These are phyloP conservation scores for Rhizopogon rudus DNA, from an alignment of 768 basidiomycete species.

Conservation along the genomic window DNA sequence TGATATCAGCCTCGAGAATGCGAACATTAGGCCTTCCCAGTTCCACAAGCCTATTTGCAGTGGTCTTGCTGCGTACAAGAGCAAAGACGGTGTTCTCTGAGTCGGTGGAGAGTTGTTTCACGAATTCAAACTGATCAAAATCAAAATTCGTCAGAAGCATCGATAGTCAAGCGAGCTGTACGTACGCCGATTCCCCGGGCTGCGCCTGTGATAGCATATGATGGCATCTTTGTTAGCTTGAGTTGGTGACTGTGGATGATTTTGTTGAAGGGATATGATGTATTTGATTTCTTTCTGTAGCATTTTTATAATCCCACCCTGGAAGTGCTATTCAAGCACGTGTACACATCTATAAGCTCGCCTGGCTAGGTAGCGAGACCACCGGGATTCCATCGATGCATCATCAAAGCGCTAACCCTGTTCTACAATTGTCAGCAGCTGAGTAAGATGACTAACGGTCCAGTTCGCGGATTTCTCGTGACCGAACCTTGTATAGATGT, in stretches of 20 bases:
- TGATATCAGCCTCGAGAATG: slow-evolving; percentile 33
- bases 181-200: slow-evolving; percentile 23
- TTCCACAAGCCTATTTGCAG: slow-evolving; percentile 10
- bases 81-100: slow-evolving; percentile 20
- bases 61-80: slow-evolving; percentile 19
- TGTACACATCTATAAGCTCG: not conserved
- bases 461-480: not conserved
- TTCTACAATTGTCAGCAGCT: not conserved
- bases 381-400: no score
- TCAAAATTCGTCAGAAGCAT: not conserved
- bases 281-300: no score
- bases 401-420: not conserved
- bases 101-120: slow-evolving; percentile 16
- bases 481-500: no score
- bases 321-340: not conserved
- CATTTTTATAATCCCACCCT: not conserved
- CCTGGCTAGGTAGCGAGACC: not conserved
- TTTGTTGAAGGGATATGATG: not conserved
- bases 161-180: not conserved
- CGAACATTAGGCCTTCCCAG: slow-evolving; percentile 23
- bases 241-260: not conserved
- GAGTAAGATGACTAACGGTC: not conserved
- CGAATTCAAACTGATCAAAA: slow-evolving; percentile 16
- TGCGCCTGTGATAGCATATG: slow-evolving; percentile 20
- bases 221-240: slow-evolving; percentile 9